These are phyloP conservation scores for Metschnikowia noctiluminum DNA, from an alignment of 805 yeast genomes.

Conservation along the genomic window DNA sequence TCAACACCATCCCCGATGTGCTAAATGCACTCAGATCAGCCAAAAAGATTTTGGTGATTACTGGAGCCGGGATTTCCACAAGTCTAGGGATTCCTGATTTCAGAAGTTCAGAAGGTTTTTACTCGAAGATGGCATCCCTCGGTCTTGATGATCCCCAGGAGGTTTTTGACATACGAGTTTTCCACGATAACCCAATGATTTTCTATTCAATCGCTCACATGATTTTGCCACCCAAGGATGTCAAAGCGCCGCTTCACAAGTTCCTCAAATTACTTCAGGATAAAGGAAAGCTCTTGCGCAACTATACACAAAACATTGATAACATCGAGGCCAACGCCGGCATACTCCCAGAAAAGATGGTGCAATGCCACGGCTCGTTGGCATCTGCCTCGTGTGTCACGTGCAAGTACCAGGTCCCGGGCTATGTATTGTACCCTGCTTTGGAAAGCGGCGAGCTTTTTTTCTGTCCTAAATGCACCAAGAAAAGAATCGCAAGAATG, in stretches of 20 bases:
- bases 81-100: conserved; percentile 90
- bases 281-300: conserved; percentile 71
- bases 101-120: conserved; percentile 84
- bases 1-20: conserved; percentile 58
- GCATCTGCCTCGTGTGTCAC: conserved; percentile 83
- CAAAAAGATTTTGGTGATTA: conserved; percentile 61
- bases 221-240: conserved; percentile 69
- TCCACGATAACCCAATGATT: conserved; percentile 70
- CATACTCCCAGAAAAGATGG: conserved; percentile 56
- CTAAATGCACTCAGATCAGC: conserved; percentile 28
- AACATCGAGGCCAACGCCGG: conserved; percentile 84
- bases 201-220: conserved; percentile 85
- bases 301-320: conserved; percentile 90
- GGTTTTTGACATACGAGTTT: conserved; percentile 73
- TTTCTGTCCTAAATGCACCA: conserved; percentile 63
- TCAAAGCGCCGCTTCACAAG: conserved; percentile 74
- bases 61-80: conserved; percentile 94
- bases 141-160: conserved; percentile 87
- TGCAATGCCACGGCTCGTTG: conserved; percentile 92
- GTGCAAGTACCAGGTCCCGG: conserved; percentile 64
- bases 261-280: conserved; percentile 74
- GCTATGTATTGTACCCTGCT: conserved; percentile 58
- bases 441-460: conserved; percentile 63
- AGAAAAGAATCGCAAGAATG: conserved; percentile 35
- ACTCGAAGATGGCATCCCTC: conserved; percentile 60